These are phyloP conservation scores for Themeda triandra DNA, from an alignment of 176 grass and related monocot genomes.

Conservation along the genomic window DNA sequence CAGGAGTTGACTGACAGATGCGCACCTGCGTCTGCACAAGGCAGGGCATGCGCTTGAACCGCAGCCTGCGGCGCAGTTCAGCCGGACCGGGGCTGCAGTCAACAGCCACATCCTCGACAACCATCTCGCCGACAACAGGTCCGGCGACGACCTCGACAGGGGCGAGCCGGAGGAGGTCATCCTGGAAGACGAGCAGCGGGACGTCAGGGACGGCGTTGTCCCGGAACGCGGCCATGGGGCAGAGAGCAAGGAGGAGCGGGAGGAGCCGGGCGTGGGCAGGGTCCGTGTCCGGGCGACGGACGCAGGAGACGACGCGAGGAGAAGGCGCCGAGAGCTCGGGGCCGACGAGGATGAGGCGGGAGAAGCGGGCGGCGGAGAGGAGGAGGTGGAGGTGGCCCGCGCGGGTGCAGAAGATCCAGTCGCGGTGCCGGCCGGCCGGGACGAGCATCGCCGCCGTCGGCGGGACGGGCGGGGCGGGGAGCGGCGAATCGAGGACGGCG, in stretches of 20 bases:
- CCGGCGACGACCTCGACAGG: conserved; percentile 41
- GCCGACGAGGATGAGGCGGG: conserved; percentile 65
- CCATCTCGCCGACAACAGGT: conserved; percentile 65
- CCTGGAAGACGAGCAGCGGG: conserved; percentile 80
- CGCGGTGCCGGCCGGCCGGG: conserved; percentile 53
- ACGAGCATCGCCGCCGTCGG: conserved; percentile 60
- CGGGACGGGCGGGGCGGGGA: background rate
- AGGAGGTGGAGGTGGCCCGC: conserved; percentile 78
- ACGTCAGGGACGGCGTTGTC: conserved; percentile 40
- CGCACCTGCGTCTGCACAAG: conserved; percentile 81
- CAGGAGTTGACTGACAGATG: conserved; percentile 12
- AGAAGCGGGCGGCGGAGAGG: conserved; percentile 43
- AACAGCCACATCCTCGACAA: conserved; percentile 76
- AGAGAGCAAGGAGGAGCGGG: conserved; percentile 68
- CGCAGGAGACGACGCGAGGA: conserved; percentile 29
- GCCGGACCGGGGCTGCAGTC: background rate
- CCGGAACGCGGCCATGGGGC: conserved; percentile 53
- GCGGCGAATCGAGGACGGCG: conserved; percentile 68
- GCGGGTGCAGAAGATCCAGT: conserved; percentile 93
- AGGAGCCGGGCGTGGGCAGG: conserved; percentile 37
- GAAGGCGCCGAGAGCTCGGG: conserved; percentile 30
- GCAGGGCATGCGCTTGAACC: conserved; percentile 88
- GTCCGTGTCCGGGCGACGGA: conserved; percentile 34
- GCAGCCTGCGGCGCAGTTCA: conserved; percentile 55
- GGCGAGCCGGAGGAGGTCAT: conserved; percentile 45